Conservation (phyloP, 2,329 filamentous ascomycete genomes). For the Mycosphaerella sp. region DNA sequence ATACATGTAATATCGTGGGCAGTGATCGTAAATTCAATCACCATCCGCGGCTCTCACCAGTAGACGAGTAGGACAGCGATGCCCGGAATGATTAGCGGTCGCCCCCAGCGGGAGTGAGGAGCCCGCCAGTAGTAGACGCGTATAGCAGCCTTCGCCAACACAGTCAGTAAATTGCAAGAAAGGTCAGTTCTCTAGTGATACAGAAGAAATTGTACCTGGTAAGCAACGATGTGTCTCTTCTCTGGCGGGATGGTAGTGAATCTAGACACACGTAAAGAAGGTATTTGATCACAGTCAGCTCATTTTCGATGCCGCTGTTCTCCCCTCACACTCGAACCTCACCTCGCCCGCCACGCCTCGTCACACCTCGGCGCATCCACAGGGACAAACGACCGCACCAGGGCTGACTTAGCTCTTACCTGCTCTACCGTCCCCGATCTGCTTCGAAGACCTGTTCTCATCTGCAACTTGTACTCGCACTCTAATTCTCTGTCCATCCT, state of each 20-base stretch:
- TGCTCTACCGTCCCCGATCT: neutral
- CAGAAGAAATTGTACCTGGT: neutral
- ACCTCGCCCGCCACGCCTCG: neutral
- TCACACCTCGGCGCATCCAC: conserved; percentile 1
- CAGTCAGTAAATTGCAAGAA: neutral
- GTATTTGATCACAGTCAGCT: neutral
- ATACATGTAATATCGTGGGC: no score
- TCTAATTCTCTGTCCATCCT: neutral
- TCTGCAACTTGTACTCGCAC: neutral
- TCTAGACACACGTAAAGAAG: neutral
- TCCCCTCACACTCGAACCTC: neutral
- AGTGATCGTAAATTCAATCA: no score
- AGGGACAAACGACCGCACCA: neutral
- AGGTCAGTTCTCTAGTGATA: neutral
- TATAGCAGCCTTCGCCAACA: neutral
- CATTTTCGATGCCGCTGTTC: neutral
- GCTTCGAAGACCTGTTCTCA: conserved; percentile 1
- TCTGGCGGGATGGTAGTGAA: neutral
- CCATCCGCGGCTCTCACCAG: no score
- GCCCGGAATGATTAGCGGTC: no score
- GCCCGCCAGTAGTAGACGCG: neutral
- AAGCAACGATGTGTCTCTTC: neutral
- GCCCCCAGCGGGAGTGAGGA: no score
- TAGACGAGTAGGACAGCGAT: no score
- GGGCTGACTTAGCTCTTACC: neutral